Percentiles rank a stretch among this genome's conserved stretches.
phyloP scores from a whole-genome alignment of 441 rosid genomes.

The Croton laevigatus region DNA sequence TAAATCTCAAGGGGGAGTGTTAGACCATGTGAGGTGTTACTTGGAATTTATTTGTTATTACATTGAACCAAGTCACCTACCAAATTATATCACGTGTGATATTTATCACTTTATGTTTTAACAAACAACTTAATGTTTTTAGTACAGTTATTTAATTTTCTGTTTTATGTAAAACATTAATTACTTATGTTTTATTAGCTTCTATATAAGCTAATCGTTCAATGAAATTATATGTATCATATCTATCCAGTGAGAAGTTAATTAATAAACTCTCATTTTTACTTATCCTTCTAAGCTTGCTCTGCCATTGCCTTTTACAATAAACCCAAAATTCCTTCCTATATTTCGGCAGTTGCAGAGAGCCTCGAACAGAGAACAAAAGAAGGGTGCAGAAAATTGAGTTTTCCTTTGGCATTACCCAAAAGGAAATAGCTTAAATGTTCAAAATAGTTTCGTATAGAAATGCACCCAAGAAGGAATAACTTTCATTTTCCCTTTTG shows the following conservation, averaged over 20 bases:
- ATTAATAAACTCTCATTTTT: not conserved
- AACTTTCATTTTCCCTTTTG: not conserved
- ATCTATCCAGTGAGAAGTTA: too few species aligned
- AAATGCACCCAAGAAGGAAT: not conserved
- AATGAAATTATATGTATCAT: not conserved
- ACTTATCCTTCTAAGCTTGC: not conserved
- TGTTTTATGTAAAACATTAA: too few species aligned
- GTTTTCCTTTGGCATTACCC: not conserved
- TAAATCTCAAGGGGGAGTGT: not conserved
- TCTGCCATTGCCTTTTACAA: not conserved
- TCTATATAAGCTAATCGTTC: not conserved
- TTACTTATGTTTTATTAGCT: not conserved
- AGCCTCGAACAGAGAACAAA: not conserved
- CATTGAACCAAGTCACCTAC: too few species aligned
- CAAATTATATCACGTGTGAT: too few species aligned
- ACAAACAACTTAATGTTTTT: too few species aligned
- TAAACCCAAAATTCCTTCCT: not conserved
- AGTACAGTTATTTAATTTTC: too few species aligned
- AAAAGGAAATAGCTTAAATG: not conserved
- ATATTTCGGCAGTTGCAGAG: not conserved
- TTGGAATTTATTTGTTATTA: too few species aligned
- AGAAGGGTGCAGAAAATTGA: not conserved
- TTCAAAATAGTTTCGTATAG: conserved; percentile 1
- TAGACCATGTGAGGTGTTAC: not conserved
- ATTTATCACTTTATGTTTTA: too few species aligned